Conservation (phyloP, 176 grass and related monocot genomes). For the Metroxylon sagu region DNA sequence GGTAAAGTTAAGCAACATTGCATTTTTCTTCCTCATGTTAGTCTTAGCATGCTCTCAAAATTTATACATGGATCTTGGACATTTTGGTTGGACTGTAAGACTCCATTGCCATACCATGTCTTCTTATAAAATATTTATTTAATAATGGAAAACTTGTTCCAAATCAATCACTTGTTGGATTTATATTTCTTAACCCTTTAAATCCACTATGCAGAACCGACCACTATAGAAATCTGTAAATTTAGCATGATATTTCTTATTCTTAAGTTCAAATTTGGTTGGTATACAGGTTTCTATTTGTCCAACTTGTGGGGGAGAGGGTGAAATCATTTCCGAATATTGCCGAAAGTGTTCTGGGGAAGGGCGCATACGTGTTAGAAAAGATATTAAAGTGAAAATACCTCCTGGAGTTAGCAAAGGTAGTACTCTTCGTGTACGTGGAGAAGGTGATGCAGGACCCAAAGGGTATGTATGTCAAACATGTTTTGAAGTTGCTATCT, state of each 20-base stretch:
- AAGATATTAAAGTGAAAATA: slow-evolving; percentile 97
- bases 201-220: no score
- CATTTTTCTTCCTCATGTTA: no score
- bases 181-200: no score
- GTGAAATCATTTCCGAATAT: slow-evolving; percentile 84
- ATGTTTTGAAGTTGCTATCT: background rate
- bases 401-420: slow-evolving; percentile 96
- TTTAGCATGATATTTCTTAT: slow-evolving; percentile 23
- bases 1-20: no score
- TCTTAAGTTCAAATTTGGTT: no score
- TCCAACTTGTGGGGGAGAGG: slow-evolving; percentile 79
- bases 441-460: slow-evolving; percentile 97
- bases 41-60: no score
- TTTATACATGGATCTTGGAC: no score
- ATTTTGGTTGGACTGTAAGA: no score
- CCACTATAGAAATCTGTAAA: background rate
- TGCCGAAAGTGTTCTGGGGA: slow-evolving; percentile 86
- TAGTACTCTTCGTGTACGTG: slow-evolving; percentile 93
- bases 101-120: no score
- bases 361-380: slow-evolving; percentile 82
- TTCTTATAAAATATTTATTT: no score
- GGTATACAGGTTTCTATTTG: slow-evolving; percentile 70
- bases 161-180: no score
- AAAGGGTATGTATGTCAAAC: slow-evolving; percentile 57
- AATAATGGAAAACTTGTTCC: no score